Percentiles rank a stretch among this genome's conserved stretches.
phyloP scores from a whole-genome alignment of 208 protist genomes.

The Trypanosoma brucei region DNA sequence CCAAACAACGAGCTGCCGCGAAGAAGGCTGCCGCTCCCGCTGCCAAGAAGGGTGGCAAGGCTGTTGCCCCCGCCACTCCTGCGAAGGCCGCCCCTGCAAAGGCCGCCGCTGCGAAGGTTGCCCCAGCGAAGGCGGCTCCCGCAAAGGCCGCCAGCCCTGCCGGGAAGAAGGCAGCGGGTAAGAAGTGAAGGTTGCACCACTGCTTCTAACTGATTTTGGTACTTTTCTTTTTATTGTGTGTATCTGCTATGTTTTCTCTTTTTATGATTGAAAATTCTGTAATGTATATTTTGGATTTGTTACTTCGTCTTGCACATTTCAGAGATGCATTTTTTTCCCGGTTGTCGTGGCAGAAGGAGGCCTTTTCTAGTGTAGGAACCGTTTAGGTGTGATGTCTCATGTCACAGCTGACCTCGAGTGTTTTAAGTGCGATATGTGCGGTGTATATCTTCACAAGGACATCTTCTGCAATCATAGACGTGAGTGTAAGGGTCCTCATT shows the following conservation, averaged over 20 bases:
- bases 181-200: slow-evolving; percentile 38
- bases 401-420: slow-evolving; percentile 68
- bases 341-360: no score
- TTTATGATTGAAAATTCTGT: no score
- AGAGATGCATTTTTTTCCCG: not conserved
- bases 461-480: slow-evolving; percentile 74
- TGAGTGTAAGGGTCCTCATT: slow-evolving; percentile 55
- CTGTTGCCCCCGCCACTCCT: slow-evolving; percentile 18
- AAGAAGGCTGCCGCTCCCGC: slow-evolving; percentile 45
- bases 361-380: not conserved
- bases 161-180: slow-evolving; percentile 36
- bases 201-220: slow-evolving; percentile 24
- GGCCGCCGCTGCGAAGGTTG: slow-evolving; percentile 27
- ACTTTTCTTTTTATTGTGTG: not conserved
- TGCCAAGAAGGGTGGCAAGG: slow-evolving; percentile 30
- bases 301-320: not conserved
- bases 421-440: slow-evolving; percentile 78
- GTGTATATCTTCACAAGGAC: slow-evolving; percentile 62
- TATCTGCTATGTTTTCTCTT: not conserved
- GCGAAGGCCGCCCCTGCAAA: slow-evolving; percentile 54
- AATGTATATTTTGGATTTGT: not conserved
- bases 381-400: slow-evolving; percentile 32
- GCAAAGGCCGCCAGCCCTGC: slow-evolving; percentile 32
- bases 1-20: slow-evolving; percentile 39
- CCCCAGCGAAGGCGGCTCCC: slow-evolving; percentile 29